phyloP scores from a whole-genome alignment of 352 stramenopile genomes.

The Pythium rhizo-oryzae region DNA sequence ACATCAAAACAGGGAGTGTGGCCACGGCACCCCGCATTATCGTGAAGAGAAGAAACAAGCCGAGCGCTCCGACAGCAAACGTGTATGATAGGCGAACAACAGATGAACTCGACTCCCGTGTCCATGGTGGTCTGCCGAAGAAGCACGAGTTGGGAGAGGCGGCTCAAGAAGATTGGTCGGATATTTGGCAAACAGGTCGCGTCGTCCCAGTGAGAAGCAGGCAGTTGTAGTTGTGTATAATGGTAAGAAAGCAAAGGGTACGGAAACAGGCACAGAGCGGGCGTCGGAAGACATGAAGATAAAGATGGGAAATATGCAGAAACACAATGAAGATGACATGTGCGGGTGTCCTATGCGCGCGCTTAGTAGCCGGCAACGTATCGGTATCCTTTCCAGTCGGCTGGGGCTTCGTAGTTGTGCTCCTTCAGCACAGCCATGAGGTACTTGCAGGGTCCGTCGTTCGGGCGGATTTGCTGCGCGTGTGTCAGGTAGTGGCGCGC shows the following conservation, averaged over 20 bases:
- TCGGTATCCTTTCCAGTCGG: conserved; percentile 92
- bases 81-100: conserved; percentile 11
- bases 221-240: conserved; percentile 5
- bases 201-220: background rate
- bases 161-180: background rate
- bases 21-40: background rate
- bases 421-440: conserved; percentile 92
- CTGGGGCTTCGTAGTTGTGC: conserved; percentile 77
- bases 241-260: background rate
- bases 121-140: background rate
- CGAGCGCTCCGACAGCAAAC: background rate
- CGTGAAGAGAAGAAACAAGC: background rate
- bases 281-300: background rate
- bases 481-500: conserved; percentile 73
- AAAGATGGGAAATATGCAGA: conserved; percentile 20
- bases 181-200: conserved; percentile 5
- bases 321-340: conserved; percentile 1
- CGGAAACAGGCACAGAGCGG: background rate
- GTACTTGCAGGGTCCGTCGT: conserved; percentile 91
- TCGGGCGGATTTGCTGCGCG: conserved; percentile 69
- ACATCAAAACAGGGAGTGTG: background rate
- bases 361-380: conserved; percentile 80
- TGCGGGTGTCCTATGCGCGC: background rate
- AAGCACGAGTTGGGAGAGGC: background rate
- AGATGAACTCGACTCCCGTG: background rate